Percentiles rank a stretch among this genome's conserved stretches.
phyloP scores from a whole-genome alignment of 768 basidiomycete species.

The Pilatotrama ljubarskyi region DNA sequence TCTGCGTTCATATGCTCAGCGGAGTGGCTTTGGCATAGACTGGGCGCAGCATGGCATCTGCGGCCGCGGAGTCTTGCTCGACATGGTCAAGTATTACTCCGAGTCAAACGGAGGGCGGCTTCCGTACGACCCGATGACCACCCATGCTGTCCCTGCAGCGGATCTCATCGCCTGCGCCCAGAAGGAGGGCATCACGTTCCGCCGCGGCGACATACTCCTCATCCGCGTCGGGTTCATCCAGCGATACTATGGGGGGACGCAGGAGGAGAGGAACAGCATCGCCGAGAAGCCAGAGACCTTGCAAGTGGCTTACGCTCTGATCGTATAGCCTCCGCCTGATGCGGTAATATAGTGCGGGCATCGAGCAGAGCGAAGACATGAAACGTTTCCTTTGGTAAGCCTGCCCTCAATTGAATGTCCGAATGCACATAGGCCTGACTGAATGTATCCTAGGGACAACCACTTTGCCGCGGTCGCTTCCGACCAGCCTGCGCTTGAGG shows the following conservation, averaged over 20 bases:
- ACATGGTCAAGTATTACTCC: constrained; percentile 57
- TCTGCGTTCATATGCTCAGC: no score
- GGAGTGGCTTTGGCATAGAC: constrained; percentile 50
- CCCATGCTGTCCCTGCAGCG: constrained; percentile 50
- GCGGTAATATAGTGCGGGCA: constrained; percentile 52
- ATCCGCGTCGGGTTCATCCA: constrained; percentile 63
- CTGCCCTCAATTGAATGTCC: neutral
- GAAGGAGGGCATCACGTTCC: constrained; percentile 57
- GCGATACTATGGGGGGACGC: constrained; percentile 47
- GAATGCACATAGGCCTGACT: neutral
- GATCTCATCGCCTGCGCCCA: constrained; percentile 61
- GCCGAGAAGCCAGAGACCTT: constrained; percentile 48
- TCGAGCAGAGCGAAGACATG: constrained; percentile 70
- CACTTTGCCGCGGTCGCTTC: constrained; percentile 72
- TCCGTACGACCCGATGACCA: constrained; percentile 66
- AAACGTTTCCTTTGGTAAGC: constrained; percentile 69
- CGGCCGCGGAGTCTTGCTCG: constrained; percentile 66
- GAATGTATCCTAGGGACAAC: constrained; percentile 52
- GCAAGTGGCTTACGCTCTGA: constrained; percentile 36
- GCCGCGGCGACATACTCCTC: constrained; percentile 60
- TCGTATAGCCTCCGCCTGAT: neutral
- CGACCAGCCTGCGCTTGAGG: constrained; percentile 68
- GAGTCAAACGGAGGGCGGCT: constrained; percentile 36
- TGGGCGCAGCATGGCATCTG: constrained; percentile 73
- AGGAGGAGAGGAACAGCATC: constrained; percentile 47